Evolutionary conservation across 2,329 filamentous ascomycete genomes (phyloP).

Genomic region (Akanthomyces muscarius): DNA sequence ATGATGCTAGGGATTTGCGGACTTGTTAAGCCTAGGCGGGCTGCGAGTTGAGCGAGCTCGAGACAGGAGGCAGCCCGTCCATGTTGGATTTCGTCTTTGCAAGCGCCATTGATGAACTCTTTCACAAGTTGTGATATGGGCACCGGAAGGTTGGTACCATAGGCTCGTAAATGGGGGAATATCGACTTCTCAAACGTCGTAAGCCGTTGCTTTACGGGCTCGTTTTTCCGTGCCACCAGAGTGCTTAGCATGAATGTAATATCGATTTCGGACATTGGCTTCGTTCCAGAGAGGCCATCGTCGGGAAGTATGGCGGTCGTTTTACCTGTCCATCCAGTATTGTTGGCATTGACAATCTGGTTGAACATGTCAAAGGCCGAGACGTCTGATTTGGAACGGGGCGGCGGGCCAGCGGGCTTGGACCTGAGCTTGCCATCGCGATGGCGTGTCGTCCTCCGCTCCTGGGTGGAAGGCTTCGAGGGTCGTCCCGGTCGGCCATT

Average conservation of each 20-base stretch:
- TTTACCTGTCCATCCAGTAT: background rate
- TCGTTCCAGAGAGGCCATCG: background rate
- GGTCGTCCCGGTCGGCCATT: background rate
- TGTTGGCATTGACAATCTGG: slow-evolving; percentile 12
- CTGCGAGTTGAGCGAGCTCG: slow-evolving; percentile 23
- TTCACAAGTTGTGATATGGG: slow-evolving; percentile 16
- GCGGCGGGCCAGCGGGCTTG: background rate
- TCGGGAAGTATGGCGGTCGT: background rate
- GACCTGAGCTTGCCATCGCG: background rate
- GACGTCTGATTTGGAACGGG: background rate
- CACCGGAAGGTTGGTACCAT: slow-evolving; percentile 1
- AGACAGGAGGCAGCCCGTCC: slow-evolving; percentile 21
- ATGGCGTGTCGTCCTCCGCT: background rate
- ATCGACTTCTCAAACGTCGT: slow-evolving; percentile 27
- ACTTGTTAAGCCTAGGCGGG: slow-evolving; percentile 6
- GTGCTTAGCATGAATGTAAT: slow-evolving; percentile 29
- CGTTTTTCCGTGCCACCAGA: slow-evolving; percentile 19
- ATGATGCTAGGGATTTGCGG: slow-evolving; percentile 27
- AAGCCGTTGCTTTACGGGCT: slow-evolving; percentile 23
- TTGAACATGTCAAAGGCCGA: slow-evolving; percentile 17
- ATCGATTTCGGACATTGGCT: slow-evolving; percentile 19
- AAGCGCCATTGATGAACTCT: slow-evolving; percentile 23
- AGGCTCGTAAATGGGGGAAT: slow-evolving; percentile 27
- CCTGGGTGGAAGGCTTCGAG: background rate
- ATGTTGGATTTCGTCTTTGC: slow-evolving; percentile 21